Evolutionary conservation across 306 rosid species (phyloP), one percentile per base, ranked within the genome.

Genomic region (Prunus mume): DNA sequence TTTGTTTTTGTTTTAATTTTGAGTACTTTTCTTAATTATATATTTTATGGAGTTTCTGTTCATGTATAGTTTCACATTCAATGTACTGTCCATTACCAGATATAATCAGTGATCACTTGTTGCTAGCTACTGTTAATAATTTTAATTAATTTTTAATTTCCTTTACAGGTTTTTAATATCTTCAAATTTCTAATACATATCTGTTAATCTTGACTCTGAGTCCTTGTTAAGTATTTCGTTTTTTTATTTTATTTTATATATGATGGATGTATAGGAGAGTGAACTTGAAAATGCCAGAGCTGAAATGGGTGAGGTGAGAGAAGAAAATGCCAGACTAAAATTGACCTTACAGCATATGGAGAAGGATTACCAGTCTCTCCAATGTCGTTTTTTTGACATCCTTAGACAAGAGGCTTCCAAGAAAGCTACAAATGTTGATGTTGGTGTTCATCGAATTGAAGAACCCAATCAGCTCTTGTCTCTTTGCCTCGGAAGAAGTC

Each of bases 401-500:
- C 47, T 69, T 15, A 56, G 62, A 49, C 73, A 70, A 43, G 77
- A 78, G 34, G 22, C 64, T 66, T 47, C 55, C 72, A 73, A 73
- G 55, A 77, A 78, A 27, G 27, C 49, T 38, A 54, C 66, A 12
- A 57, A 19, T 61, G 20, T 25, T 14, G 73, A 19, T 61, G 20
- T 25, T 14, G 73, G 62, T 4, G 68, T 27, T 63, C 20, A 63
- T 63, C 22, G 68, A 65, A 71, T 34, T 22, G 72, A 79, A 76
- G 87, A 83, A 51, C 32, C 83, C 22, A 75, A 83, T 30, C 57
- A 73, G 52, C 76, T 83, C 14, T 79, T 83, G 56, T 83, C 87
- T 51, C 87, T 83, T 24, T 51, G 76, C 47, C 87, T 83, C 5
- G 87, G 87, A 72, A 83, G 79, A 76, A 79, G 79, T 70, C 84